A percentile compares a stretch with the other conserved stretches of the same genome.
phyloP scores from a whole-genome alignment of 257 asterid species.

The Solanum pimpinellifolium region DNA sequence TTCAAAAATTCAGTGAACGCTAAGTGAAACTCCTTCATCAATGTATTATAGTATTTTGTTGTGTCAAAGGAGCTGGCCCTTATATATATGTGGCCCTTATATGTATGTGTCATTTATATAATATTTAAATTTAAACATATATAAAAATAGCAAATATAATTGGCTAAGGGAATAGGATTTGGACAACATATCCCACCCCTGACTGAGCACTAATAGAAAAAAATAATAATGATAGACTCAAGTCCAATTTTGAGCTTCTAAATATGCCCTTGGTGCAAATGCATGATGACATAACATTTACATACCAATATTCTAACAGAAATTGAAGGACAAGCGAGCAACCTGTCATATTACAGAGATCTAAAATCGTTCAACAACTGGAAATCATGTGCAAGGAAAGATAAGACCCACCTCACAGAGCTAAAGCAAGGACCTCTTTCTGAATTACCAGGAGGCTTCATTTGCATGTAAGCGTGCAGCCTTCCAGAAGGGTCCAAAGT shows the following conservation, averaged over 20 bases:
- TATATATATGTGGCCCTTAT: neutral
- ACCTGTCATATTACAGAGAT: neutral
- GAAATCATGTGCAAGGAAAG: slow-evolving; percentile 8
- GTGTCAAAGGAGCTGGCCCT: neutral
- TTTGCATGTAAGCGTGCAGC: slow-evolving; percentile 80
- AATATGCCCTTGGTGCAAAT: neutral
- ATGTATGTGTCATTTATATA: neutral
- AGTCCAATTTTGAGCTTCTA: neutral
- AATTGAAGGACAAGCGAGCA: neutral
- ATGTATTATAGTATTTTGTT: neutral
- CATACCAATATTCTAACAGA: neutral
- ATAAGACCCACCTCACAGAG: slow-evolving; percentile 54
- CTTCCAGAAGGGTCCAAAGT: slow-evolving; percentile 97
- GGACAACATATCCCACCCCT: neutral
- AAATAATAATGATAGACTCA: neutral
- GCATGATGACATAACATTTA: neutral
- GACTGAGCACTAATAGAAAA: neutral
- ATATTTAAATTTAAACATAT: neutral
- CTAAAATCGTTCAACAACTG: neutral
- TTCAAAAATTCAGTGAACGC: neutral
- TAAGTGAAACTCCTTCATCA: neutral
- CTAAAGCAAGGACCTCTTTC: slow-evolving; percentile 61
- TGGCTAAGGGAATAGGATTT: neutral
- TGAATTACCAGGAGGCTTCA: slow-evolving; percentile 35
- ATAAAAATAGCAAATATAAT: neutral